Conservation (phyloP, 129 eudicot species). For the Helianthus tuberosus region DNA sequence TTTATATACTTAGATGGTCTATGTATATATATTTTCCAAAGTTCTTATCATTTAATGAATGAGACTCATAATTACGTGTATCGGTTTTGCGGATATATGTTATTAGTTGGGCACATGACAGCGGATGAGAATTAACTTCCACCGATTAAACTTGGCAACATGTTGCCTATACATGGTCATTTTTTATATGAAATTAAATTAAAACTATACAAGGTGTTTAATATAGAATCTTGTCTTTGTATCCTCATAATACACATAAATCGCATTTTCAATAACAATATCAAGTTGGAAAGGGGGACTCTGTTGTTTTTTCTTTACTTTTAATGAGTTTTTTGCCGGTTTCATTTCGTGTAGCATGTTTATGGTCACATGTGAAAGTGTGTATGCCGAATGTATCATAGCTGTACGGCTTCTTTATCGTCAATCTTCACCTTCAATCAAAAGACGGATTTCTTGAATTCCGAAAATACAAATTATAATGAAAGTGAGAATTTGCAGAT, state of each 20-base stretch:
- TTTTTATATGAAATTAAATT: background rate
- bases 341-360: conserved; percentile 23
- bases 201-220: background rate
- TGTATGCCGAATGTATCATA: conserved; percentile 18
- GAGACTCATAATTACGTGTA: background rate
- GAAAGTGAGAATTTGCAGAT: conserved; percentile 18
- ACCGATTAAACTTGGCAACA: conserved; percentile 12
- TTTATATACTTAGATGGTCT: background rate
- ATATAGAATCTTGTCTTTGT: background rate
- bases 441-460: background rate
- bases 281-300: conserved; percentile 19
- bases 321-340: conserved; percentile 15
- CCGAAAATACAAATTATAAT: background rate
- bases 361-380: conserved; percentile 15
- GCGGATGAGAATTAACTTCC: conserved; percentile 6
- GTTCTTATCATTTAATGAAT: conserved; percentile 3
- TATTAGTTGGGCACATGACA: conserved; percentile 7
- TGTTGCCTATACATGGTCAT: conserved; percentile 6
- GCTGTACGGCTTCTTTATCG: background rate
- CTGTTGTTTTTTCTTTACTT: conserved; percentile 4
- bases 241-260: conserved; percentile 7
- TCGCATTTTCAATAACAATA: conserved; percentile 18
- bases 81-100: background rate
- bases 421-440: background rate
- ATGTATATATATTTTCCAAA: conserved; percentile 1